A percentile compares a stretch with the other conserved stretches of the same genome.
phyloP scores from a whole-genome alignment of 2,329 filamentous ascomycete genomes.

The Trichoderma harzianum region DNA sequence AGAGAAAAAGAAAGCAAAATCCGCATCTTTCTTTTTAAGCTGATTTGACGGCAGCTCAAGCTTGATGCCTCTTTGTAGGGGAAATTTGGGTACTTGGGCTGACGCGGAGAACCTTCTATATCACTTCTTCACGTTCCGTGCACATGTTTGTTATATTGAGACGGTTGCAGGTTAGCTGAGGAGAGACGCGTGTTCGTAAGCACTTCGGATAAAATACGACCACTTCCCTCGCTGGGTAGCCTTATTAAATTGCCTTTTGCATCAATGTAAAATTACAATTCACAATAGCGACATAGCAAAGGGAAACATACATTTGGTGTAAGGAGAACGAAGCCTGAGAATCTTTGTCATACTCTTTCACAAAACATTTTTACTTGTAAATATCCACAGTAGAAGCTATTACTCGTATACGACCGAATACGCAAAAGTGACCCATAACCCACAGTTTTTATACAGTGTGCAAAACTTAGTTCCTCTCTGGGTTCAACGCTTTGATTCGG shows the following conservation, averaged over 20 bases:
- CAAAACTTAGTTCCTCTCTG: neutral
- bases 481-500: neutral
- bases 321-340: neutral
- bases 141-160: no score
- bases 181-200: neutral
- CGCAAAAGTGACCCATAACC: neutral
- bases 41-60: neutral
- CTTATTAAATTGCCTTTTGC: neutral
- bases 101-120: no score
- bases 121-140: no score
- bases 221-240: neutral
- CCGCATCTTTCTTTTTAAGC: neutral
- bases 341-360: neutral
- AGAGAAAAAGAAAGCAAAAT: neutral
- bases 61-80: neutral
- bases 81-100: neutral
- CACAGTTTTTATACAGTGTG: neutral
- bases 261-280: neutral
- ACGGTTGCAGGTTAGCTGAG: no score
- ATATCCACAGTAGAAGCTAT: neutral
- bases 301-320: neutral
- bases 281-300: neutral
- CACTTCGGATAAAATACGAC: neutral
- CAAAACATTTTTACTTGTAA: neutral
- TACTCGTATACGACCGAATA: neutral